These are phyloP conservation scores for Mortierella hygrophila DNA, from an alignment of 192 early-diverging fungal species.

Conservation along the genomic window DNA sequence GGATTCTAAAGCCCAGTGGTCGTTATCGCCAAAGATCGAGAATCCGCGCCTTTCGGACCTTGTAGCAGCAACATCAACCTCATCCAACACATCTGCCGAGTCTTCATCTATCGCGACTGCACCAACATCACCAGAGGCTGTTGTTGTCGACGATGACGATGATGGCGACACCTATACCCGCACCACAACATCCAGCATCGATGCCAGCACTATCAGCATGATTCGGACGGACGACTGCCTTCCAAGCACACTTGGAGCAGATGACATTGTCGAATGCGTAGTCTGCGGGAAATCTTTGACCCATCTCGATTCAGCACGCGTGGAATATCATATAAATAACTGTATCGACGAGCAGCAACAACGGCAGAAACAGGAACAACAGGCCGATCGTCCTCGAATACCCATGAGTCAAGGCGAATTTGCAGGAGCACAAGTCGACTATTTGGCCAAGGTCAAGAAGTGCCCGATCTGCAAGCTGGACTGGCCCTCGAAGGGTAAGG, in stretches of 20 bases:
- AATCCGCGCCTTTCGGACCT: slow-evolving; percentile 20
- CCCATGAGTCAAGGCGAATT: slow-evolving; percentile 12
- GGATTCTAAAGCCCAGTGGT: slow-evolving; percentile 1
- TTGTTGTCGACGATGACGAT: not conserved
- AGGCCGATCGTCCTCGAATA: not conserved
- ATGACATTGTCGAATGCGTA: slow-evolving; percentile 18
- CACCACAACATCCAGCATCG: not conserved
- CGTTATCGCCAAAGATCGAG: not conserved
- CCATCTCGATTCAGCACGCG: slow-evolving; percentile 30
- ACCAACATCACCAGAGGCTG: not conserved
- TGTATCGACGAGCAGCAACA: slow-evolving; percentile 42
- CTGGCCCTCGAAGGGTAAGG: slow-evolving; percentile 23
- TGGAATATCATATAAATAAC: slow-evolving; percentile 42
- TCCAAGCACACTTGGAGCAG: not conserved
- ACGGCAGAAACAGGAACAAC: slow-evolving; percentile 1
- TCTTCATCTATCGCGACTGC: not conserved
- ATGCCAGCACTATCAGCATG: not conserved
- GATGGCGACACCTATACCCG: not conserved
- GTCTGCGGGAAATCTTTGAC: slow-evolving; percentile 33
- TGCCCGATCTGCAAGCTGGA: slow-evolving; percentile 46
- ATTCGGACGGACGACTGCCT: not conserved
- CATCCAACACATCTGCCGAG: not conserved
- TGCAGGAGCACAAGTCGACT: slow-evolving; percentile 36
- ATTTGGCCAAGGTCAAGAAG: slow-evolving; percentile 28
- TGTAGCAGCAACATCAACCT: slow-evolving; percentile 1